Base-by-base conservation (phyloP, 805 yeast species). In the Candida suzukii region DNA sequence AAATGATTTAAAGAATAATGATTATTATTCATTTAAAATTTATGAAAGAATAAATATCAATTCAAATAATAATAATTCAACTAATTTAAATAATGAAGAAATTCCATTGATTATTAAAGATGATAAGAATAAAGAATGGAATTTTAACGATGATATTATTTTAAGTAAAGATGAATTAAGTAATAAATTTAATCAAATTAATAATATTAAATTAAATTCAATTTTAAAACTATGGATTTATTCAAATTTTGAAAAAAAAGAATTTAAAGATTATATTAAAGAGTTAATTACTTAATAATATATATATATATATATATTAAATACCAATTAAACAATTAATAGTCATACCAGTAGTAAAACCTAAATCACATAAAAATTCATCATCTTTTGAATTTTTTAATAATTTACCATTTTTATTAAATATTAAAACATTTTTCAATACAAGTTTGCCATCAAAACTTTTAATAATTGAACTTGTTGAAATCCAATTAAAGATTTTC, bases 401-500 rank as follows among this genome's bases (percentile, higher is more conserved):
- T 13, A 63, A 39, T 27, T 60, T 58, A 5, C 56, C 59, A 19
- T 56, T 52, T 14, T 52, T 60, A 37, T 61, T 63, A 39, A 59
- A 67, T 4, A 73, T 48, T 16, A 43, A 47, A 5, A 74, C 68
- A 46, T 64, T 38, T 1, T 38, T 36, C 18, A 26, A 3, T 39
- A 44, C 19, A 55, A 35, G 3, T 43, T 16, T 18, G 13, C 18
- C 18, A 17, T 35, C 22, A 10, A 11, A 22, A 5, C 62, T 57
- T 12, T 49, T 41, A 40, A 58, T 67, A 5, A 66, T 46, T 3
- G 52, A 51, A 0, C 66, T 63, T 40, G 76, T 76, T 43, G 70
- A 68, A 49, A 83, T 74, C 46, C 84, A 66, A 32, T 68, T 62
- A 28, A 79, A 70, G 3, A 80, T 61, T 54, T 78, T 82, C 2